A percentile compares a stretch with the other conserved stretches of the same genome.
These are phyloP conservation scores for Stachybotrys chlorohalonatus DNA, from an alignment of 2,329 filamentous ascomycete genomes.

Conservation along the genomic window DNA sequence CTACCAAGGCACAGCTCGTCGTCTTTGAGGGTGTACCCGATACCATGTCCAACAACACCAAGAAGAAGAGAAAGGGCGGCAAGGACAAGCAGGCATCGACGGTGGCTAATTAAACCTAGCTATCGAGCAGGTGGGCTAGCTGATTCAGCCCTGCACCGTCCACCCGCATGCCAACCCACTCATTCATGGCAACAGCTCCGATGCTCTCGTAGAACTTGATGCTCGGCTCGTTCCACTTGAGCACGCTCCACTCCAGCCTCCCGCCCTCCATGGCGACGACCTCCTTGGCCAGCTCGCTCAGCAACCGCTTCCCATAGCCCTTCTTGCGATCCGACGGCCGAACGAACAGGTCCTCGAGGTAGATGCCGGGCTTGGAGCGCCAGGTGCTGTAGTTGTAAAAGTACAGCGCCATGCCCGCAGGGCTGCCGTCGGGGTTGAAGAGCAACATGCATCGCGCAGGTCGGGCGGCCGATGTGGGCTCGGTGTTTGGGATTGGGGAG, in stretches of 20 bases:
- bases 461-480: slow-evolving; percentile 43
- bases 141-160: slow-evolving; percentile 56
- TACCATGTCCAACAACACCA: neutral
- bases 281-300: slow-evolving; percentile 72
- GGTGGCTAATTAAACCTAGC: neutral
- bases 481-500: slow-evolving; percentile 31
- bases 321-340: slow-evolving; percentile 58
- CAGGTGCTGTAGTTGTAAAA: slow-evolving; percentile 97
- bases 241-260: slow-evolving; percentile 79
- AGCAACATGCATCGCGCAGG: slow-evolving; percentile 72
- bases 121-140: slow-evolving; percentile 39
- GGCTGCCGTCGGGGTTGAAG: slow-evolving; percentile 34
- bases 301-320: slow-evolving; percentile 70
- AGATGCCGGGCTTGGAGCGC: slow-evolving; percentile 79
- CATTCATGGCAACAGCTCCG: slow-evolving; percentile 57
- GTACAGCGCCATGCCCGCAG: slow-evolving; percentile 75
- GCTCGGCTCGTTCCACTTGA: slow-evolving; percentile 89
- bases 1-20: slow-evolving; percentile 23
- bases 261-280: slow-evolving; percentile 62
- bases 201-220: slow-evolving; percentile 75
- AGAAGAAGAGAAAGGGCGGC: slow-evolving; percentile 16
- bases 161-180: slow-evolving; percentile 70
- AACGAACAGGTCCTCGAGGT: slow-evolving; percentile 91
- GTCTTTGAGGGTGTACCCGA: slow-evolving; percentile 38
- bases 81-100: neutral